Conservation (phyloP, 1,284 basidiomycete species). For the Abortiporus biennis region DNA sequence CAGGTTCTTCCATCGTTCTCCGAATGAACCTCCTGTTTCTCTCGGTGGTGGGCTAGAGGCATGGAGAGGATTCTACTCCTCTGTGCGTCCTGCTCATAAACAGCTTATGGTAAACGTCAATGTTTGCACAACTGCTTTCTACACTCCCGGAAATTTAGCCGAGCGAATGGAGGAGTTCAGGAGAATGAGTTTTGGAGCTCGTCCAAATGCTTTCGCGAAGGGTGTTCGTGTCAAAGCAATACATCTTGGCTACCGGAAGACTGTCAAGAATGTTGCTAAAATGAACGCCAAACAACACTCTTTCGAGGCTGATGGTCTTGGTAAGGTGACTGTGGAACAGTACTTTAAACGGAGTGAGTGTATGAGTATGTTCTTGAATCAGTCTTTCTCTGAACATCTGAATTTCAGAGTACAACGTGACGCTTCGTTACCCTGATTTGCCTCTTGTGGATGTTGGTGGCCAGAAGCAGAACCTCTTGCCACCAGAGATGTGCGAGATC, state of each 20-base stretch:
- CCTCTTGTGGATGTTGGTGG: slow-evolving; percentile 61
- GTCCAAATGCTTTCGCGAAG: slow-evolving; percentile 44
- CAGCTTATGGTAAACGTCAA: slow-evolving; percentile 79
- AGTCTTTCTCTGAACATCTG: neutral
- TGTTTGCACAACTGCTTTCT: slow-evolving; percentile 73
- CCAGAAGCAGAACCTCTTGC: slow-evolving; percentile 44
- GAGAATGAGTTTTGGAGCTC: slow-evolving; percentile 44
- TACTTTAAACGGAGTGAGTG: slow-evolving; percentile 58
- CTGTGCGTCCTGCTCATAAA: slow-evolving; percentile 64
- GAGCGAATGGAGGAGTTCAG: slow-evolving; percentile 48
- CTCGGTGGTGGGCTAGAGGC: slow-evolving; percentile 64
- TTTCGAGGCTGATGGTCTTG: slow-evolving; percentile 49
- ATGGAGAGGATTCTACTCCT: slow-evolving; percentile 70
- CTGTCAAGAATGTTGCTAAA: slow-evolving; percentile 44
- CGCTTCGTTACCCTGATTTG: slow-evolving; percentile 41
- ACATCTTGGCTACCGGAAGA: slow-evolving; percentile 57
- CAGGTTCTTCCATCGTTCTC: slow-evolving; percentile 64
- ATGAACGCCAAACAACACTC: slow-evolving; percentile 42
- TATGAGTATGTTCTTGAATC: neutral
- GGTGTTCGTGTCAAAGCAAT: slow-evolving; percentile 52
- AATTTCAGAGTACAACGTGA: slow-evolving; percentile 49
- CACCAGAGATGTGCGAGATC: slow-evolving; percentile 68
- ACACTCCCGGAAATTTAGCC: slow-evolving; percentile 56
- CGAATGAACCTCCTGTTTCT: slow-evolving; percentile 30
- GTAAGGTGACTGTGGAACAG: slow-evolving; percentile 48